phyloP scores from a whole-genome alignment of 2,329 filamentous ascomycete genomes.

The Ophiocordyceps polyrhachis-furcata region DNA sequence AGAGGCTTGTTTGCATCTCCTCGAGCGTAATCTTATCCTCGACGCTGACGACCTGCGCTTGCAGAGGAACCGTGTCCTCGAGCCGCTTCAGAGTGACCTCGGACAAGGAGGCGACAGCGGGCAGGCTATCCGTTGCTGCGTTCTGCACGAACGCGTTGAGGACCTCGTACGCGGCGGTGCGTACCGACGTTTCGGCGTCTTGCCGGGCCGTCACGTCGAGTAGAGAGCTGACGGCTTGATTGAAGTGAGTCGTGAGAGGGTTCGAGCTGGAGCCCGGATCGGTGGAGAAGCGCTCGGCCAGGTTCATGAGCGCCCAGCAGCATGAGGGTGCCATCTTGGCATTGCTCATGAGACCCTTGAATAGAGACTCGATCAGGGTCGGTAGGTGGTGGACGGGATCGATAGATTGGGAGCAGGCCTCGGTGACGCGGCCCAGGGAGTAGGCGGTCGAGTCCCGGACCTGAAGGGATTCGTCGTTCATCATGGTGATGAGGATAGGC shows the following conservation, averaged over 20 bases:
- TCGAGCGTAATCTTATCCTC: slow-evolving; percentile 92
- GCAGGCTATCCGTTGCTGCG: slow-evolving; percentile 69
- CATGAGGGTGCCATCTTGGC: slow-evolving; percentile 96
- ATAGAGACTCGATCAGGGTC: slow-evolving; percentile 70
- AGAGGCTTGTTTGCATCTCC: slow-evolving; percentile 93
- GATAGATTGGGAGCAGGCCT: slow-evolving; percentile 80
- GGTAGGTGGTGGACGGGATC: slow-evolving; percentile 71
- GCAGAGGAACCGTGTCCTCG: slow-evolving; percentile 75
- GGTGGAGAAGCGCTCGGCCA: slow-evolving; percentile 86
- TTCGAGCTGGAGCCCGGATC: slow-evolving; percentile 63
- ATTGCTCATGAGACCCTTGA: slow-evolving; percentile 74
- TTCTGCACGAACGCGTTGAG: slow-evolving; percentile 89
- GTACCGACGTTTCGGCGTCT: slow-evolving; percentile 72
- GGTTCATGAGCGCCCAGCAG: slow-evolving; percentile 98
- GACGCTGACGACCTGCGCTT: slow-evolving; percentile 85
- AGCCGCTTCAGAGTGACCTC: slow-evolving; percentile 81
- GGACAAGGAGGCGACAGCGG: slow-evolving; percentile 62
- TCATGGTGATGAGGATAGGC: slow-evolving; percentile 73
- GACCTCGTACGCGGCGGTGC: slow-evolving; percentile 93
- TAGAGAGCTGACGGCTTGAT: slow-evolving; percentile 73
- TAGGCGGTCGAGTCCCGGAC: slow-evolving; percentile 95
- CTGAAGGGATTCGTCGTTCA: slow-evolving; percentile 76
- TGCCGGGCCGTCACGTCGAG: slow-evolving; percentile 67
- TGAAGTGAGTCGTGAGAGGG: slow-evolving; percentile 78
- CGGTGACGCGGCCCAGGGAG: slow-evolving; percentile 86